Percentiles rank a stretch among this genome's conserved stretches.
Conservation (phyloP, 1,284 basidiomycete species). For the Pyrrhoderma lamaoense region DNA sequence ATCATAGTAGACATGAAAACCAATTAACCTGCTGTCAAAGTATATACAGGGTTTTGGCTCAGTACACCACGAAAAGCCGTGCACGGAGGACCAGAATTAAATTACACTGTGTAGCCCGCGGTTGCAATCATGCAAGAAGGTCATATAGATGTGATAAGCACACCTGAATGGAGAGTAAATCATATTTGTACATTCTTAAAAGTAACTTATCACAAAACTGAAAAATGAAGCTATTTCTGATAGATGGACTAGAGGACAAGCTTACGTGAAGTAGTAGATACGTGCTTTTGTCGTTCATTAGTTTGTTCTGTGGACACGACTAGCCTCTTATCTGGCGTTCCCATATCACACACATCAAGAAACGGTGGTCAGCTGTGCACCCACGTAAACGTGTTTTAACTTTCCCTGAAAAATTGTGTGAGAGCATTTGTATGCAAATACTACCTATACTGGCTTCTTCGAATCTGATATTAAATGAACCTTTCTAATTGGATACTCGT, state of each 20-base stretch:
- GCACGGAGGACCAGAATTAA: constrained; percentile 34
- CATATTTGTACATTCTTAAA: constrained; percentile 31
- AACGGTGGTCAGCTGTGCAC: too few relatives aligned
- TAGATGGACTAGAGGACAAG: constrained; percentile 29
- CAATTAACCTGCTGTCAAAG: constrained; percentile 37
- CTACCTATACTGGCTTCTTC: too few relatives aligned
- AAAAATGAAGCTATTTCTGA: neutral
- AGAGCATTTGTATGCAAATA: too few relatives aligned
- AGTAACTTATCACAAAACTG: neutral
- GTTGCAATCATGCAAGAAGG: constrained; percentile 44
- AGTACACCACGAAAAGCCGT: constrained; percentile 35
- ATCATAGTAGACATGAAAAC: constrained; percentile 35
- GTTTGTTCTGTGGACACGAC: neutral
- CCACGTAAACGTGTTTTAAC: too few relatives aligned
- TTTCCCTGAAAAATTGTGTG: too few relatives aligned
- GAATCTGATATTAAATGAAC: too few relatives aligned
- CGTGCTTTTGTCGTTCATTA: constrained; percentile 30
- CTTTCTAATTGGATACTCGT: too few relatives aligned
- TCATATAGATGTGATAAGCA: constrained; percentile 43
- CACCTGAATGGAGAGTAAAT: constrained; percentile 37
- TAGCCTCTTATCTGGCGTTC: too few relatives aligned
- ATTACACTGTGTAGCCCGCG: constrained; percentile 37
- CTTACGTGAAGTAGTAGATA: constrained; percentile 39
- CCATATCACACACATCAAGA: too few relatives aligned
- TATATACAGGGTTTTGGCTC: constrained; percentile 42